Base-by-base conservation (phyloP, 192 early-diverging fungal genomes). In the Chytriomyces sp. region DNA sequence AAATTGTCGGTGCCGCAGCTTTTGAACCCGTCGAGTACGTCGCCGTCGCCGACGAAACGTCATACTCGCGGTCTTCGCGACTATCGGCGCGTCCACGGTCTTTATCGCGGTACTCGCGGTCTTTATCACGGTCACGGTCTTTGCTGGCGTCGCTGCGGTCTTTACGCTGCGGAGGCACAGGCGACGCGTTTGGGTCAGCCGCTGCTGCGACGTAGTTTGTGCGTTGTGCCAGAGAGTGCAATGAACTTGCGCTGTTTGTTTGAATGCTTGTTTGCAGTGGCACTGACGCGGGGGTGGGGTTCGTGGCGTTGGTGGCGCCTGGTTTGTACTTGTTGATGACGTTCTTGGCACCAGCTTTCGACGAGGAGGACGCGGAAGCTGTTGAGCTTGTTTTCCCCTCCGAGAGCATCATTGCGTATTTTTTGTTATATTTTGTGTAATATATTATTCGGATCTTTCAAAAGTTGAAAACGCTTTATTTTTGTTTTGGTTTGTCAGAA, bases 1-100 rank as follows among this genome's bases (percentile, higher is more conserved):
- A 68, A 2, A 89, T 75, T 5, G 78, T 82, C 9, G 82, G 81
- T 18, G 75, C 43, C 49, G 44, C 75, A 48, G 50, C 16, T 7
- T 79, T 80, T 46, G 7, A 26, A 7, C 18, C 75, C 48, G 44
- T 18, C 18, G 44, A 43, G 5, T 9, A 43, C 43, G 61, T 20
- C 9, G 11, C 23, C 2, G 69, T 72, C 9, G 10, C 47, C 18
- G 69, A 48, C 16, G 13, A 16, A 13, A 48, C 28, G 16, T 13
- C 69, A 20, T 20, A 26, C 48, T n/a, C 69, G 24, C 53, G 13
- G 53, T 57, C 53, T 5, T 57, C 53, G 20, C 53, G 53, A 13
- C 16, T n/a, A n/a, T 57, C 16, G 0, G 53, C 53, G 20, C 20
- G 16, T n/a, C 53, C 16, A 5, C 20, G 16, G 20, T 20, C 20